Conservation (phyloP, 129 eudicot genomes). For the Flaveria bidentis region DNA sequence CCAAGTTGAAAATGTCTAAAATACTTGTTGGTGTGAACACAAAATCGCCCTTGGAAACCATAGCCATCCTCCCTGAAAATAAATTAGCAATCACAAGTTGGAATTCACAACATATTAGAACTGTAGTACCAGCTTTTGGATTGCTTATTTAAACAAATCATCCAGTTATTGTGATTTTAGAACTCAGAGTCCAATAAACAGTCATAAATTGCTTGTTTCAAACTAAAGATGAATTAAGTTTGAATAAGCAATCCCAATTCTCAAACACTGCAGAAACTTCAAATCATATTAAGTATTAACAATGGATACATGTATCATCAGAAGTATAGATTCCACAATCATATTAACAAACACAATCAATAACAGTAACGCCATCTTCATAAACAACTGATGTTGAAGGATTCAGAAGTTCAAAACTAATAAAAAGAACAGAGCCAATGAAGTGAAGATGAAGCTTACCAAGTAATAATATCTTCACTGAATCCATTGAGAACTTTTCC, state of each 20-base stretch:
- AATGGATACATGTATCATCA: neutral
- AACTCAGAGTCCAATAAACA: neutral
- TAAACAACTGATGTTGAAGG: neutral
- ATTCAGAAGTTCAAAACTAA: neutral
- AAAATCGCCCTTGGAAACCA: conserved; percentile 31
- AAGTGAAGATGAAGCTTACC: conserved; percentile 5
- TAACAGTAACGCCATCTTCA: too few species aligned
- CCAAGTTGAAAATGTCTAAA: conserved; percentile 38
- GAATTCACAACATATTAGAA: conserved; percentile 11
- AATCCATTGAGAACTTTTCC: conserved; percentile 1
- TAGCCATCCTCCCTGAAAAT: conserved; percentile 37
- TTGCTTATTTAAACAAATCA: neutral
- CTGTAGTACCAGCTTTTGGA: neutral
- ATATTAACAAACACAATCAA: conserved; percentile 5
- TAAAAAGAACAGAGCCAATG: neutral
- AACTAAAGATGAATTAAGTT: too few species aligned
- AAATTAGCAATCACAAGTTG: conserved; percentile 7
- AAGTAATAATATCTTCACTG: neutral
- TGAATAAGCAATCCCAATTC: too few species aligned
- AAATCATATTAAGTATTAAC: neutral
- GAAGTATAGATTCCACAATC: neutral
- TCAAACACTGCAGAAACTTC: too few species aligned
- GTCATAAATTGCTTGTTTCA: too few species aligned
- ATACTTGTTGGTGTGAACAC: conserved; percentile 31
- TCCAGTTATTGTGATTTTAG: neutral